phyloP scores from a whole-genome alignment of 2,329 filamentous ascomycete genomes.

The Clonostachys byssicola region DNA sequence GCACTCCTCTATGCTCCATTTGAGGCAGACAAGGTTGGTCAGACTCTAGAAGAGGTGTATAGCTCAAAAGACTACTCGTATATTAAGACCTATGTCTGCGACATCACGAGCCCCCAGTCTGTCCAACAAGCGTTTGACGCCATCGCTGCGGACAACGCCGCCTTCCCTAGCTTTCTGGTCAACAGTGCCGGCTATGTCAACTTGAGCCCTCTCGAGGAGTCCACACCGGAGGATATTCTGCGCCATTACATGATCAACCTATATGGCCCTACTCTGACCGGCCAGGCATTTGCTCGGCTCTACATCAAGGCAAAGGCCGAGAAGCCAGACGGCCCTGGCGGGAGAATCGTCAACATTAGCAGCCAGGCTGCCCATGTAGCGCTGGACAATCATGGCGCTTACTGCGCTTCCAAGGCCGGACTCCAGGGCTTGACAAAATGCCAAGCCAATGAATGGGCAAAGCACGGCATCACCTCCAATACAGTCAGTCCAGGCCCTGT shows the following conservation, averaged over 20 bases:
- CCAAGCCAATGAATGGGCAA: conserved; percentile 6
- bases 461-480: conserved; percentile 5
- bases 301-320: conserved; percentile 2
- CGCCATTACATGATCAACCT: conserved; percentile 7
- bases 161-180: conserved; percentile 4
- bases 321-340: conserved; percentile 2
- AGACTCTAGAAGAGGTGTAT: conserved; percentile 2
- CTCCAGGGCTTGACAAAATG: conserved; percentile 5
- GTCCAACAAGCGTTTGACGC: conserved; percentile 4
- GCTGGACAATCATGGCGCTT: conserved; percentile 4
- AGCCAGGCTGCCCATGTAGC: conserved; percentile 8
- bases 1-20: conserved; percentile 7
- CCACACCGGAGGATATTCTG: conserved; percentile 4
- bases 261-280: conserved; percentile 5
- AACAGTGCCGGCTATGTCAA: conserved; percentile 8
- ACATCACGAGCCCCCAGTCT: conserved; percentile 3
- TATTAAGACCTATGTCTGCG: conserved; percentile 4
- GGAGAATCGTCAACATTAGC: conserved; percentile 5
- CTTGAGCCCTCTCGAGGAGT: conserved; percentile 4
- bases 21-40: conserved; percentile 1
- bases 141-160: conserved; percentile 1
- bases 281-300: conserved; percentile 5
- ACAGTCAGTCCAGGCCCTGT: conserved; percentile 5
- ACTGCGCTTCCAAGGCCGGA: conserved; percentile 7
- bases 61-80: neutral